Base-by-base conservation (phyloP, 208 protist genomes). In the Polymyxa betae region DNA sequence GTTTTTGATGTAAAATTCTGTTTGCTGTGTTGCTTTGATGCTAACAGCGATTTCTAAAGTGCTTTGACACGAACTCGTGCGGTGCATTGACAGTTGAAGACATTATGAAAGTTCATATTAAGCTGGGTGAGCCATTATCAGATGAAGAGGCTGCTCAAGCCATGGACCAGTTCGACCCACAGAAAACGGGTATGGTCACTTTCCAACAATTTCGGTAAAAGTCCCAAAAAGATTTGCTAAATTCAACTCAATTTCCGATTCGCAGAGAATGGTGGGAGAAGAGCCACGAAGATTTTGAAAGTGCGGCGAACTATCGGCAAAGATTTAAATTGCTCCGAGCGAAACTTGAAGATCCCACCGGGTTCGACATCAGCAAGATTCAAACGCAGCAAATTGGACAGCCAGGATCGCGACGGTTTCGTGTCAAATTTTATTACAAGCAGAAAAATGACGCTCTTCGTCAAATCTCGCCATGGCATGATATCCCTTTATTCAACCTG, bases 401-500 rank as follows among this genome's bases (percentile, higher is more conserved):
- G 45, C 0, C 46, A 29, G 38, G 88, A 0, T 91, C 91, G 35
- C 41, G 78, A 32, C 78, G 72, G 20, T 92, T 77, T 68, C 68
- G 91, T 35, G 77, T 91, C 24, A 77, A 89, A 46, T 91, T 91
- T 77, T 49, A 88, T 43, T 91, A 91, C 90, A 91, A 89, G 10
- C 45, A 92, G 64, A 89, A 92, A 52, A 78, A 44, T 10, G 66
- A 78, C 29, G 38, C 41, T 35, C 52, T 92, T 0, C 90, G 91
- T 77, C 91, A 89, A 60, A 93, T 92, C 87, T 91, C 78, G 1
- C 90, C 89, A 12, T 93, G 90, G 89, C 92, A 93, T 45, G 90
- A 93, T 82, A 93, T 91, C n/a, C 91, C 90, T 0, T 78, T 93
- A 1, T 92, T 49, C 91, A 45, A 41, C 16, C 54, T 87, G 54